Percentiles rank a stretch among this genome's conserved stretches.
phyloP scores from a whole-genome alignment of 2,329 filamentous ascomycete genomes.

The Botrytis pseudocinerea region DNA sequence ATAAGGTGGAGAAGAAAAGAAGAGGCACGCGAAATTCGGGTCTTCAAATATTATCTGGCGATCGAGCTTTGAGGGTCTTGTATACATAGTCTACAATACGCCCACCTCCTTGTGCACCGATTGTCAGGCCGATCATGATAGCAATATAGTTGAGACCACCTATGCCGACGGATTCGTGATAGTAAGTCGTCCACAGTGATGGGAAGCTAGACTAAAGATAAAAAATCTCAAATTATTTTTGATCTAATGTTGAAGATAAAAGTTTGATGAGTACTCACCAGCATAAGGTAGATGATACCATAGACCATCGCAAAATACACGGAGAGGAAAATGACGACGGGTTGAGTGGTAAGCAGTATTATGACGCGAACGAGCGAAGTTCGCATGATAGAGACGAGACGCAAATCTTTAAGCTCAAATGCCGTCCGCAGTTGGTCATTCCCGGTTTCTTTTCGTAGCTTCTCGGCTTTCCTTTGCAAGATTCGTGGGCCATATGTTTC shows the following conservation, averaged over 20 bases:
- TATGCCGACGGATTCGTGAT: conserved; percentile 55
- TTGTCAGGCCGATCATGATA: conserved; percentile 46
- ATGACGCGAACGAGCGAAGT: conserved; percentile 48
- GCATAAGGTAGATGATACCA: conserved; percentile 54
- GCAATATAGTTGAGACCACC: conserved; percentile 57
- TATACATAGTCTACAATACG: conserved; percentile 49
- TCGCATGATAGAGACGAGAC: conserved; percentile 40
- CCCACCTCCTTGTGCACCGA: conserved; percentile 40
- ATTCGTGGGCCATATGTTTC: conserved; percentile 53
- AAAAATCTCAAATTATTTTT: background rate
- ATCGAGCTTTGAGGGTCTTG: conserved; percentile 26
- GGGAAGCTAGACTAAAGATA: conserved; percentile 53
- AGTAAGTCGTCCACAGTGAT: conserved; percentile 54
- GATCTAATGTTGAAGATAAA: background rate
- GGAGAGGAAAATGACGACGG: conserved; percentile 53
- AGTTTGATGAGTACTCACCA: conserved; percentile 39
- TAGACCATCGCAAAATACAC: conserved; percentile 53
- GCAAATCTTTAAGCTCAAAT: conserved; percentile 49
- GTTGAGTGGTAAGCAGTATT: conserved; percentile 51
- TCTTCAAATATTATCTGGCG: conserved; percentile 28
- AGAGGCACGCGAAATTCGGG: conserved; percentile 65
- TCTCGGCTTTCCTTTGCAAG: conserved; percentile 45
- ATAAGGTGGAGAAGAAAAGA: conserved; percentile 53
- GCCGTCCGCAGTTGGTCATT: conserved; percentile 49
- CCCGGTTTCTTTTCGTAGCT: conserved; percentile 51